Conservation (phyloP, 306 rosid species). For the Quercus engelmannii region DNA sequence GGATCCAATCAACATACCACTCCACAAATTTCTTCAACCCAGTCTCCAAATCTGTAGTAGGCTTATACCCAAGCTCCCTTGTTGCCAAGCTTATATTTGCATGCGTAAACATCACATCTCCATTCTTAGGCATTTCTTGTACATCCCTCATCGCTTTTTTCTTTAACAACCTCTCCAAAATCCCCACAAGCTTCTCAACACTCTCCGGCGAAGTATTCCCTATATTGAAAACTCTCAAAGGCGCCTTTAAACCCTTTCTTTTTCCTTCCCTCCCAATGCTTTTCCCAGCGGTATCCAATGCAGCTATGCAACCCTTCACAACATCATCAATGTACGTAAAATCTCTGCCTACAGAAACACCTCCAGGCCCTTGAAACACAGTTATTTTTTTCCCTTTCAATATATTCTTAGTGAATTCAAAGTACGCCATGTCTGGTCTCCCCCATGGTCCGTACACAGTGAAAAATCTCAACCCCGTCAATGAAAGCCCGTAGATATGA, state of each 20-base stretch:
- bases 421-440: slow-evolving; percentile 45
- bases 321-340: slow-evolving; percentile 42
- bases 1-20: slow-evolving; percentile 20
- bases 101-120: slow-evolving; percentile 35
- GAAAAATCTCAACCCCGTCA: slow-evolving; percentile 39
- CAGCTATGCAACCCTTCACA: slow-evolving; percentile 44
- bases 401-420: slow-evolving; percentile 34
- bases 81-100: slow-evolving; percentile 32
- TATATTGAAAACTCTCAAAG: slow-evolving; percentile 26
- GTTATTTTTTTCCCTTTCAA: slow-evolving; percentile 25
- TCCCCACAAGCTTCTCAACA: slow-evolving; percentile 26
- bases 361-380: slow-evolving; percentile 25
- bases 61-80: slow-evolving; percentile 35
- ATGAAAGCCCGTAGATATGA: slow-evolving; percentile 38
- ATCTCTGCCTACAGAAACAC: slow-evolving; percentile 34
- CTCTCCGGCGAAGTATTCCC: slow-evolving; percentile 34
- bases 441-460: slow-evolving; percentile 53
- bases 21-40: slow-evolving; percentile 41
- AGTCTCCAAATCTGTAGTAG: slow-evolving; percentile 33
- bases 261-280: slow-evolving; percentile 34
- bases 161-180: slow-evolving; percentile 37
- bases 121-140: slow-evolving; percentile 26
- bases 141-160: slow-evolving; percentile 22
- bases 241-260: slow-evolving; percentile 21
- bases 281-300: slow-evolving; percentile 34